Base-by-base conservation (phyloP, 192 early-diverging fungal genomes). In the Gamsiella multidivaricata region DNA sequence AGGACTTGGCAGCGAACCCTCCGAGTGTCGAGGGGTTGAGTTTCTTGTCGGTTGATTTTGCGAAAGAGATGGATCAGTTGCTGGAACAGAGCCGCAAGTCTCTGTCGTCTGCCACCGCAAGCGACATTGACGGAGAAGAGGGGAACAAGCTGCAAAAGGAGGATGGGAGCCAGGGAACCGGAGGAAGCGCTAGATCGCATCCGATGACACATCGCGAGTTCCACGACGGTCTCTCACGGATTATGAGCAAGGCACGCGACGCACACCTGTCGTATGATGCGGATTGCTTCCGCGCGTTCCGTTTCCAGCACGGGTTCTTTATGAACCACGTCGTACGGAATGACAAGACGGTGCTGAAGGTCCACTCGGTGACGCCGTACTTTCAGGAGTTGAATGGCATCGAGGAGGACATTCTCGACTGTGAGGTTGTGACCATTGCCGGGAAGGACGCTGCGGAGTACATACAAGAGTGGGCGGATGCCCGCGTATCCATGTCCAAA, bases 261-360 rank as follows among this genome's bases (percentile, higher is more conserved):
- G 58, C 64, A 3, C 58, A 75, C n/a, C 26, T 74, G n/a, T 74
- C 64, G 3, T 75, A 75, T 15, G 72, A 67, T n/a, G 64, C 63
- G 0, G 63, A 75, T 34, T 75, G 72, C 39, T 75, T 74, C 50
- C 61, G 63, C 4, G 41, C 71, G 32, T 74, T 66, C 34, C 31
- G 41, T 7, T 75, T 58, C 36, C 51, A 75, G 22, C 58, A 61
- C 2, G 63, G 64, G 3, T 66, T 75, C 42, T 66, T 68, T 11
- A 76, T 76, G 64, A 68, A 37, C 32, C 59, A 68, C 52, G 50
- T 76, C 15, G 65, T 52, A 5, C 73, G 73, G 3, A 46, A 68
- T 51, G 52, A 36, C n/a, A 65, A 56, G 39, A 46, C 51, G 5
- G 73, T 76, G 0, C 11, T 76, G 42, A 67, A 76, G 47, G 63